Percentiles rank a stretch among this genome's conserved stretches.
These are phyloP conservation scores for Stramenopiles sp. DNA, from an alignment of 352 stramenopile genomes.

Conservation along the genomic window DNA sequence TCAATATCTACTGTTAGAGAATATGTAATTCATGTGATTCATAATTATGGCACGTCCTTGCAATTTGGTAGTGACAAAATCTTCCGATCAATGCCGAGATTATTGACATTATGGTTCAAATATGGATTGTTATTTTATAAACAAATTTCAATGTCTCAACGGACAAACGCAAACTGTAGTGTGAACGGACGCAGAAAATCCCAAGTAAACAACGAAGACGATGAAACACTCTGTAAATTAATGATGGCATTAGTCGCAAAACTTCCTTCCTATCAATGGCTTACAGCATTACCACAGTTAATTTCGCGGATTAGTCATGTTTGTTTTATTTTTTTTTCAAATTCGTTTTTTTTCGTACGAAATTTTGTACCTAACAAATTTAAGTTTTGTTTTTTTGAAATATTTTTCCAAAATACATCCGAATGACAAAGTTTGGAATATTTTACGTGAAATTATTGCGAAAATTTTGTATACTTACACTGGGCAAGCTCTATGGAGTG, in stretches of 20 bases:
- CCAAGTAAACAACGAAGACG: background rate
- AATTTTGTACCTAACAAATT: no score
- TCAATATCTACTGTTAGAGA: no score
- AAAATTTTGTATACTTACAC: conserved; percentile 6
- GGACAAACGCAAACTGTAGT: conserved; percentile 1
- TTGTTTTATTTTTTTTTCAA: no score
- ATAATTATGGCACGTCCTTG: background rate
- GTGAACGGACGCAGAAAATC: background rate
- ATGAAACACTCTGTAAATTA: background rate
- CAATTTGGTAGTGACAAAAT: background rate
- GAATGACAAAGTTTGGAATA: conserved; percentile 3
- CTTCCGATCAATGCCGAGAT: conserved; percentile 8
- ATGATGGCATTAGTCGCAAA: background rate
- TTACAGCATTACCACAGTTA: conserved; percentile 87
- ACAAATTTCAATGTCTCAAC: no score
- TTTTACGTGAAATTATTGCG: background rate
- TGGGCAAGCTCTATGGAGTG: background rate
- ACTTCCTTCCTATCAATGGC: conserved; percentile 28
- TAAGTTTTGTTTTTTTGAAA: no score
- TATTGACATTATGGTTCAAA: conserved; percentile 15
- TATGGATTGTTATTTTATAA: conserved; percentile 10
- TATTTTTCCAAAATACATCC: no score
- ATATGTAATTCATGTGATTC: conserved; percentile 4
- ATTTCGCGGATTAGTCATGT: conserved; percentile 69
- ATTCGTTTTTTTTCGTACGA: no score